Percentiles rank a stretch among this genome's conserved stretches.
Evolutionary conservation across 306 rosid genomes (phyloP).

Genomic region (Argentina anserina): DNA sequence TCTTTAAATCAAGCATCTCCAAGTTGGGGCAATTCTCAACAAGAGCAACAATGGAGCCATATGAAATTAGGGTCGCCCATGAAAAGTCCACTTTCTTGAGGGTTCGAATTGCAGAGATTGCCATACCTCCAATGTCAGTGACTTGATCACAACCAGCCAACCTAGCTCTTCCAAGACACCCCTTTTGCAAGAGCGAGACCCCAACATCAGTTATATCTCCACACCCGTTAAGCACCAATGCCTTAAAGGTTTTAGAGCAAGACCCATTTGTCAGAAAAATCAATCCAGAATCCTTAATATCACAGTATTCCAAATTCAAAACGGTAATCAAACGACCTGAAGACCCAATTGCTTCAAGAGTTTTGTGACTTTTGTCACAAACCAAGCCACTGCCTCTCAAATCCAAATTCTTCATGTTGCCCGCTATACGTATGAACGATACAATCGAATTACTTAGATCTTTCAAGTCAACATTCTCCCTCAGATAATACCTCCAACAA

Average conservation of each 20-base stretch:
- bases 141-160: neutral
- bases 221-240: conserved; percentile 1
- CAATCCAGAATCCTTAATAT: conserved; percentile 32
- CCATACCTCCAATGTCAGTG: neutral
- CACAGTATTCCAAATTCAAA: conserved; percentile 28
- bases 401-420: conserved; percentile 20
- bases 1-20: neutral
- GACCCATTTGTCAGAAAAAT: conserved; percentile 21
- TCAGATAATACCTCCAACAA: conserved; percentile 15
- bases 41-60: conserved; percentile 17
- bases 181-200: neutral
- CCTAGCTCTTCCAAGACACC: conserved; percentile 26
- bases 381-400: conserved; percentile 15
- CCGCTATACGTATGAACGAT: neutral
- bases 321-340: neutral
- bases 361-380: conserved; percentile 16
- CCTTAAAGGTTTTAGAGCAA: conserved; percentile 20
- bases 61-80: conserved; percentile 17
- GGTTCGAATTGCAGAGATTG: conserved; percentile 12
- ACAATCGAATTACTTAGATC: neutral
- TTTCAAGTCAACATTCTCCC: neutral
- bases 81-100: conserved; percentile 21
- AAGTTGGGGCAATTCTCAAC: conserved; percentile 17
- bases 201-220: neutral
- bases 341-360: conserved; percentile 24